Conservation (phyloP, 495 filamentous ascomycete genomes). For the Letharia lupina region DNA sequence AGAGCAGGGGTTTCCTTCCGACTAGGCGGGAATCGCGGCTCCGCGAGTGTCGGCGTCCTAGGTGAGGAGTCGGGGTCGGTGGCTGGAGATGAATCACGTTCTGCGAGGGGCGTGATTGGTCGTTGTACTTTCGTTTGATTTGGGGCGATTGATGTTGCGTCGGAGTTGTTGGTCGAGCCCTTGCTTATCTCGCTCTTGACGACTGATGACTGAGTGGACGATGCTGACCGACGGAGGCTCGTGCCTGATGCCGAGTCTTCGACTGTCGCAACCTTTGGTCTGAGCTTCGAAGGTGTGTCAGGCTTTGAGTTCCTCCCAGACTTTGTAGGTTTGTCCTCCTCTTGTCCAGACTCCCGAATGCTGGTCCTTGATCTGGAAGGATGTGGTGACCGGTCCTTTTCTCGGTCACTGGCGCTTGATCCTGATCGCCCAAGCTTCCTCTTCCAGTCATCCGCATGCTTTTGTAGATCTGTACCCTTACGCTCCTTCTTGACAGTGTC, state of each 20-base stretch:
- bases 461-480: slow-evolving; percentile 30
- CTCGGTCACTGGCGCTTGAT: slow-evolving; percentile 12
- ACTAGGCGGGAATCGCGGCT: slow-evolving; percentile 39
- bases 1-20: slow-evolving; percentile 22
- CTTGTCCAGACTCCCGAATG: slow-evolving; percentile 17
- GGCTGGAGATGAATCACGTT: slow-evolving; percentile 20
- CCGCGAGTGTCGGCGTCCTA: slow-evolving; percentile 45
- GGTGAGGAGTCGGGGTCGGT: slow-evolving; percentile 46
- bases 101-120: slow-evolving; percentile 27
- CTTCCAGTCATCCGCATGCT: slow-evolving; percentile 20
- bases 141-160: slow-evolving; percentile 40
- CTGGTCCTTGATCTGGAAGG: slow-evolving; percentile 19
- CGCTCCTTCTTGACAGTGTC: slow-evolving; percentile 28
- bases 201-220: slow-evolving; percentile 19
- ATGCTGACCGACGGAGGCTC: slow-evolving; percentile 18
- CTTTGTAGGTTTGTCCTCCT: slow-evolving; percentile 17
- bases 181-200: slow-evolving; percentile 30
- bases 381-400: slow-evolving; percentile 15
- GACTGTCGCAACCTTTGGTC: slow-evolving; percentile 32
- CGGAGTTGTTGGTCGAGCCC: slow-evolving; percentile 48
- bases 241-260: slow-evolving; percentile 29
- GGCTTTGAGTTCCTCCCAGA: slow-evolving; percentile 24
- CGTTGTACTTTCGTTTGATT: slow-evolving; percentile 27
- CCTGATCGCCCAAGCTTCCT: slow-evolving; percentile 14
- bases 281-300: slow-evolving; percentile 36